Base-by-base conservation (phyloP, 2,329 filamentous ascomycete species). In the Fusarium tanahbumbuense region DNA sequence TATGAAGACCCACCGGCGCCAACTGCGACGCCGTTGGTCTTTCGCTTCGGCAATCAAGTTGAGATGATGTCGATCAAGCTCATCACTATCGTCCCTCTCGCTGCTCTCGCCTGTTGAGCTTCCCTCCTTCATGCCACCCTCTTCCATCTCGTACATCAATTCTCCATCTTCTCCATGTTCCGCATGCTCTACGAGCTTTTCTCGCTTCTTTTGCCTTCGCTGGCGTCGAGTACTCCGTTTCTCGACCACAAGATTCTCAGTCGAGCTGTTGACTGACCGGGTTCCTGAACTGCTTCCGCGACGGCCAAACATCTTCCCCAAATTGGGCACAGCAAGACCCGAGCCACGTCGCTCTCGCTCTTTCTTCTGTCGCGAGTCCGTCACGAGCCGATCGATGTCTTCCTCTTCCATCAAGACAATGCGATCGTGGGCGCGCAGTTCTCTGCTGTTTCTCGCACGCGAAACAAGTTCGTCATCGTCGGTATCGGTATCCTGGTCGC, bases 71-170 rank as follows among this genome's bases (percentile, higher is more conserved):
- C 89, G 78, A 79, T 89, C 82, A 77, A 88, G 75, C 78, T 90
- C 81, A 74, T 87, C 83, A 82, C 90, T 84, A 78, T 87, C 82
- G 69, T 90, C 83, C 69, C 88, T 82, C 74, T 91, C 82, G 83
- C 86, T 89, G 78, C 87, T 90, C 1, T 87, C 85, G 37, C 88
- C 88, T 0, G 88, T 89, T 8, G 83, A 84, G 76, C 87, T 92
- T 56, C 91, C 90, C 49, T 91, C 89, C 65, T 86, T 89, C 75
- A 92, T 86, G 4, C 85, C 87, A 2, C 93, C 93, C 77, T 94
- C 91, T 79, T 98, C 94, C 91, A 95, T 93, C 81, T 96, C 92
- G 78, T 93, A 94, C 90, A 97, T 93, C 75, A 97, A 83, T 78
- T 90, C 88, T 40, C 91, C 90, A 71, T 93, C 89, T 76, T 93